Base-by-base conservation (phyloP, 176 grass and related monocot species). In the Typha latifolia region DNA sequence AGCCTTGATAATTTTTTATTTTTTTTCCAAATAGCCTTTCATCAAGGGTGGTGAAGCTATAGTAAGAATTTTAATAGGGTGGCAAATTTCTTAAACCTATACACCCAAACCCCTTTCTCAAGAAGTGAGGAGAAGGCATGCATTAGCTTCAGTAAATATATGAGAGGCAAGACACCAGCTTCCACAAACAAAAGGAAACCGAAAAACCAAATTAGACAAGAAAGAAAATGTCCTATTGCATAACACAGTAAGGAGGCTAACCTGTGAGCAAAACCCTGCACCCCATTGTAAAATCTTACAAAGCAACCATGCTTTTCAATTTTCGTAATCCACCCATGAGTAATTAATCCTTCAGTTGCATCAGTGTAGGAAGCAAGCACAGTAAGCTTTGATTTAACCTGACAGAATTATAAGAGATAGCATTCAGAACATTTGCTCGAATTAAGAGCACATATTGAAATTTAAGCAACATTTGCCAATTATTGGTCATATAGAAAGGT, bases 311-410 rank as follows among this genome's bases (percentile, higher is more conserved):
- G 85, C 64, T 92, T 92, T 78, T 90, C 93, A 63, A 97, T 97
- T 90, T 92, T 92, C 66, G 83, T 78, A 69, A 97, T 92, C 93
- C 93, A 97, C 78, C 93, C 93, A 80, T 97, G 88, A 29, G 83
- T 76, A 67, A 97, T 52, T 70, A 97, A 72, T 78, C 93, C 93
- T 63, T 80, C 75, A 78, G 80, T 89, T 12, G 88, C 93, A 87
- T 97, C 93, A 80, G 82, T 78, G 78, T 92, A 90, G 48, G 88
- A 97, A 56, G 88, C 68, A 62, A 97, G 66, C 16, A 82, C 74
- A 63, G 81, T 78, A 76, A 97, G 85, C 80, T 92, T 97, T 72
- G 88, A 97, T 86, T 91, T 97, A 61, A 97, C 88, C 93, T 97
- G 77, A 66, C 79, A 71, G 21, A 62, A 48, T 23, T 62, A 24